These are phyloP conservation scores for Trichosanthes truncata DNA, from an alignment of 306 rosid species.

Conservation along the genomic window DNA sequence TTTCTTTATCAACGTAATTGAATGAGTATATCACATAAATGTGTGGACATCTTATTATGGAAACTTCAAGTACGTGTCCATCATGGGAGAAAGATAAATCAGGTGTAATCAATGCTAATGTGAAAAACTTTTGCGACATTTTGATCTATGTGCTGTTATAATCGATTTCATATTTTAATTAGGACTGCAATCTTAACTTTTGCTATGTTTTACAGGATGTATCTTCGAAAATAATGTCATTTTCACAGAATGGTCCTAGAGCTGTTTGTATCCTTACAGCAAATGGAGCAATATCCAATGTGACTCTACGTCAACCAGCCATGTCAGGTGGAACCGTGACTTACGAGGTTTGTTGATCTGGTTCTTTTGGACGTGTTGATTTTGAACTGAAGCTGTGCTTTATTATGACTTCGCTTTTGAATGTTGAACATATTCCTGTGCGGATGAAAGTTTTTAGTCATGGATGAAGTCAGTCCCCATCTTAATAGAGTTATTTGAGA, in stretches of 20 bases:
- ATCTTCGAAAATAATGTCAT: constrained; percentile 36
- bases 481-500: background rate
- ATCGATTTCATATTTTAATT: background rate
- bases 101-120: background rate
- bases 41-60: background rate
- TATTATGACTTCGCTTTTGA: background rate
- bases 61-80: background rate
- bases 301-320: constrained; percentile 59
- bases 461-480: background rate
- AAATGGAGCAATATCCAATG: constrained; percentile 63
- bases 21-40: background rate
- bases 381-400: background rate
- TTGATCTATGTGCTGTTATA: background rate
- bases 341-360: constrained; percentile 43
- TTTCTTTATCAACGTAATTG: background rate
- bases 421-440: background rate
- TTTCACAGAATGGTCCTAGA: constrained; percentile 46
- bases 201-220: constrained; percentile 40
- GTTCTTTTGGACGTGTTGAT: background rate
- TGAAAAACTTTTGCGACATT: background rate
- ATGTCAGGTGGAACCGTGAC: constrained; percentile 66
- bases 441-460: background rate
- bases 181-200: background rate
- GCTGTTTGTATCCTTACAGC: constrained; percentile 57
- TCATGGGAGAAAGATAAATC: background rate